Percentiles rank a stretch among this genome's conserved stretches.
Conservation (phyloP, 352 stramenopile genomes). For the Globisporangium alternatum region DNA sequence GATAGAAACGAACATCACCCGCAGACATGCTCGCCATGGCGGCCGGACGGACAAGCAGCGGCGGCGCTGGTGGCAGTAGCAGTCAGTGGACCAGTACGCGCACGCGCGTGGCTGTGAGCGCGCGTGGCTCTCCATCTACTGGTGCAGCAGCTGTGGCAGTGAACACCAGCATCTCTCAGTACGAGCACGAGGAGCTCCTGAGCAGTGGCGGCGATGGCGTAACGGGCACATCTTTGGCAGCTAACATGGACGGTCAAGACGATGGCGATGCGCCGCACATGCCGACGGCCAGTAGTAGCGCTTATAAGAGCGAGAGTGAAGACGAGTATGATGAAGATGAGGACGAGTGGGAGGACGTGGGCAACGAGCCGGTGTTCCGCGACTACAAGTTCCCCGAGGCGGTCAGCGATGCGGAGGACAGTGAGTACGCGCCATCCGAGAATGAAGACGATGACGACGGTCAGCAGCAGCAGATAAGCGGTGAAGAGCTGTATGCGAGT, state of each 20-base stretch:
- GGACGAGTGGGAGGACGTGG: constrained; percentile 16
- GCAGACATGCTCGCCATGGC: constrained; percentile 9
- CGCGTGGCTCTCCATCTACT: neutral
- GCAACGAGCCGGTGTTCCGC: constrained; percentile 11
- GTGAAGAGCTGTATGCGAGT: constrained; percentile 3
- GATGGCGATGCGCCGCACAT: neutral
- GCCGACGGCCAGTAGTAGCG: neutral
- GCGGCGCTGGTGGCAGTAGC: neutral
- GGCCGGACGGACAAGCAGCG: constrained; percentile 1
- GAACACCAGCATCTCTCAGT: neutral
- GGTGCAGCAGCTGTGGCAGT: neutral
- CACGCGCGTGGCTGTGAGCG: neutral
- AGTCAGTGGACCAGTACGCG: constrained; percentile 5
- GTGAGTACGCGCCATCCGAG: constrained; percentile 17
- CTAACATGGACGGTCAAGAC: neutral
- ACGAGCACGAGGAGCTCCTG: neutral
- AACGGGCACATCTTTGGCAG: constrained; percentile 1
- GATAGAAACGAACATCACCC: constrained; percentile 5
- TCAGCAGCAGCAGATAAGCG: neutral
- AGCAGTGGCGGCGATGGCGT: neutral
- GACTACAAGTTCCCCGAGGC: constrained; percentile 10
- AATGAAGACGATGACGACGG: neutral
- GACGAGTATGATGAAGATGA: constrained; percentile 7
- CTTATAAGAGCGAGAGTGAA: neutral
- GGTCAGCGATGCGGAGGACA: constrained; percentile 9